Percentiles rank a stretch among this genome's conserved stretches.
phyloP scores from a whole-genome alignment of 441 rosid genomes.

The Populus tomentosa region DNA sequence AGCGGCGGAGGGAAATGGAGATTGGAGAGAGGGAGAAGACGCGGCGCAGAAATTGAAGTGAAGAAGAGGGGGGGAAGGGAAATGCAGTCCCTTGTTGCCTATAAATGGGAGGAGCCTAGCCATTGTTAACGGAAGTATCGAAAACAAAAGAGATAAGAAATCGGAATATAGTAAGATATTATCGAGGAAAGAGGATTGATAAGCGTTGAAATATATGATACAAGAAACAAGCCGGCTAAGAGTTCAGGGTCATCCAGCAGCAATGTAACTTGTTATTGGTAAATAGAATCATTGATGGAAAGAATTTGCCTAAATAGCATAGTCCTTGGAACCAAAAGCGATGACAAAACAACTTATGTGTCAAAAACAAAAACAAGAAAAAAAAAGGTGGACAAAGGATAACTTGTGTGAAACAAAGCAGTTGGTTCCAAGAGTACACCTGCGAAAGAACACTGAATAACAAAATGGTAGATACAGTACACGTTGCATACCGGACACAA shows the following conservation, averaged over 20 bases:
- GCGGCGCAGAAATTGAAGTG: too few relatives aligned
- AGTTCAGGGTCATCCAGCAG: background rate
- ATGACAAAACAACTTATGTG: background rate
- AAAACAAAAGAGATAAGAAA: background rate
- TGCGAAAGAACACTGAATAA: slow-evolving; percentile 2
- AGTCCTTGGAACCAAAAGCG: background rate
- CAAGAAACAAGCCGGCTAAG: background rate
- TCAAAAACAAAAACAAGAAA: background rate
- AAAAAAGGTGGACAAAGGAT: background rate
- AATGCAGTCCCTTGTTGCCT: too few relatives aligned
- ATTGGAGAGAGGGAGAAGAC: too few relatives aligned
- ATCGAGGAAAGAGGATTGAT: background rate
- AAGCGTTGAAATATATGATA: background rate
- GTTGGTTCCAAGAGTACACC: background rate
- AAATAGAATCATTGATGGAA: background rate
- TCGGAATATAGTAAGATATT: background rate
- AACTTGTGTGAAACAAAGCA: background rate
- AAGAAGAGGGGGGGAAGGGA: background rate
- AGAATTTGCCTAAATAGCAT: too few relatives aligned
- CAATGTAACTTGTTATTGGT: background rate
- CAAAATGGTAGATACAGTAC: slow-evolving; percentile 7
- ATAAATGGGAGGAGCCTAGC: background rate
- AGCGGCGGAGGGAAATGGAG: too few relatives aligned
- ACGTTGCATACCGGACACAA: background rate
- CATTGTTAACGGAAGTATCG: slow-evolving; percentile 7